Base-by-base conservation (phyloP, 805 yeast species). In the Saturnispora sanitii region DNA sequence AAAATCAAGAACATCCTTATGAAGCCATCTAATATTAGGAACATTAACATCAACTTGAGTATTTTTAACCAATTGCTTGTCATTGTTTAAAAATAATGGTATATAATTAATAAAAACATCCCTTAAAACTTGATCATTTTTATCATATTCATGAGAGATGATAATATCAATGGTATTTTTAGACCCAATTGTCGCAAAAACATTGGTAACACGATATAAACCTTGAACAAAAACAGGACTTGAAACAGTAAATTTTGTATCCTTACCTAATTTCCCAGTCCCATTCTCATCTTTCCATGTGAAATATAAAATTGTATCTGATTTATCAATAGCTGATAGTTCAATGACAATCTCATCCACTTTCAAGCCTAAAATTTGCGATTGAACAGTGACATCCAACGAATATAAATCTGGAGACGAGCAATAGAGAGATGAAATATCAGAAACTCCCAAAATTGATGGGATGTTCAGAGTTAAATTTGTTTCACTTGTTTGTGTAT, bases 321-420 rank as follows among this genome's bases (percentile, higher is more conserved):
- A n/a, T n/a, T 29, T 18, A 28, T 28, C 35, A 19, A 25, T 17
- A 5, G 38, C 37, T 7, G 34, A 20, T 13, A 40, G 23, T 22
- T 40, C 42, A 16, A 40, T 13, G 5, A 34, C 30, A 21, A 40
- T 16, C 21, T 33, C 28, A 6, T 33, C 22, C 9, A 34, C 12
- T 13, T 22, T 2, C 31, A 40, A 18, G 13, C 42, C 42, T 8
- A n/a, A 13, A 8, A 40, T 17, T 12, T 28, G 34, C 7, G 68
- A 68, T 3, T 44, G 42, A 6, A 73, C 31, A 1, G 48, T 43
- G 4, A 73, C 43, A 8, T 55, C 59, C 2, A 76, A 44, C 29
- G 46, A 60, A 39, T 73, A 66, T 6, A 45, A 50, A 48, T 73
- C 73, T 20, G 41, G 57, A 4, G 50, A 49, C 12, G 49, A 56